Evolutionary conservation across 768 basidiomycete genomes (phyloP).

Genomic region (Pleurotus sapidus): DNA sequence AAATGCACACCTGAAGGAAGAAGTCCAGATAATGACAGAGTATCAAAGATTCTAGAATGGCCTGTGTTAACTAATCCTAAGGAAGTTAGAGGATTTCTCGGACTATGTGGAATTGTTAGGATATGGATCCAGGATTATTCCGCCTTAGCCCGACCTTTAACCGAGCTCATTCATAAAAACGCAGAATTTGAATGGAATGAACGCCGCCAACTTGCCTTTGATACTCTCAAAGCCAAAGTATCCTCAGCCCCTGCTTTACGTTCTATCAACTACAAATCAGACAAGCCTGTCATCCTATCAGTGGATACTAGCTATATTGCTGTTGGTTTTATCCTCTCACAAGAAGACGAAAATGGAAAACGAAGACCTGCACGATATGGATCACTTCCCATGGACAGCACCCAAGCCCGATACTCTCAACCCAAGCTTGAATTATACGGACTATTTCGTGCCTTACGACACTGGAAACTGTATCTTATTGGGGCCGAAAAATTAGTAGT

Average conservation of each 20-base stretch:
- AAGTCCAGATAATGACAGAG: constrained; percentile 15
- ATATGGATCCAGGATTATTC: constrained; percentile 19
- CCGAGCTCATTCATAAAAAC: constrained; percentile 11
- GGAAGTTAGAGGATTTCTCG: constrained; percentile 27
- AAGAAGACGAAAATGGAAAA: constrained; percentile 19
- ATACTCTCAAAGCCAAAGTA: constrained; percentile 8
- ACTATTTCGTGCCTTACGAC: constrained; percentile 21
- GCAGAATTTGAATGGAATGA: constrained; percentile 23
- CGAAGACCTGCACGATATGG: constrained; percentile 21
- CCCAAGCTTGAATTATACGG: constrained; percentile 33
- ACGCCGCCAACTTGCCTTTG: constrained; percentile 17
- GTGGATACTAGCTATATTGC: constrained; percentile 27
- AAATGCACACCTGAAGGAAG: constrained; percentile 22
- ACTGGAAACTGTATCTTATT: constrained; percentile 16
- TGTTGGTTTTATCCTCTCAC: constrained; percentile 25
- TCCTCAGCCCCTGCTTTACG: constrained; percentile 15
- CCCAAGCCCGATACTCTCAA: constrained; percentile 25
- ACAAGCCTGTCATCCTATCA: constrained; percentile 20
- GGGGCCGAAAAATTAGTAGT: constrained; percentile 11
- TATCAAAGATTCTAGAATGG: constrained; percentile 22
- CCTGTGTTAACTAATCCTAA: constrained; percentile 13
- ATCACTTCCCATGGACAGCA: constrained; percentile 24
- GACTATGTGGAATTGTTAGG: constrained; percentile 20
- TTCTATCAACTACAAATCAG: constrained; percentile 26
- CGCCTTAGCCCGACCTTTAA: constrained; percentile 6